A percentile compares a stretch with the other conserved stretches of the same genome.
Evolutionary conservation across 148 eudicot species (phyloP).

Genomic region (Limonium bicolor): DNA sequence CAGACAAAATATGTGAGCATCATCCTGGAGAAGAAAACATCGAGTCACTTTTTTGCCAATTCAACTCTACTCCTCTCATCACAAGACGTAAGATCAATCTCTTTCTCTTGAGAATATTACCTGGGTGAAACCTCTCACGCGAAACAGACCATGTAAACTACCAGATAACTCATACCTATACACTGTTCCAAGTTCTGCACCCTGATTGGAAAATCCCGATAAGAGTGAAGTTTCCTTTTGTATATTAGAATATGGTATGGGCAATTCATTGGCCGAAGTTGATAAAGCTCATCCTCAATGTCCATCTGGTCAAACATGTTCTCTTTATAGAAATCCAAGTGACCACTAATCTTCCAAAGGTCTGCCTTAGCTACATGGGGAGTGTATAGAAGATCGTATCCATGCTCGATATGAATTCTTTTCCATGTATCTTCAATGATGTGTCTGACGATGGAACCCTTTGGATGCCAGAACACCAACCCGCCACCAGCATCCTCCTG

Average conservation of each 20-base stretch:
- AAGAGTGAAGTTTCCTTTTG: constrained; percentile 79
- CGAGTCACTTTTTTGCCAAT: background rate
- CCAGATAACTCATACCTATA: constrained; percentile 97
- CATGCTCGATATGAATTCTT: constrained; percentile 68
- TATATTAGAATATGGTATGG: constrained; percentile 93
- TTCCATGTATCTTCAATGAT: constrained; percentile 95
- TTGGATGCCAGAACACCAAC: constrained; percentile 98
- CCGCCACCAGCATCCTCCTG: constrained; percentile 99
- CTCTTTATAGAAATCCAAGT: constrained; percentile 90
- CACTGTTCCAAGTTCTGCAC: constrained; percentile 96
- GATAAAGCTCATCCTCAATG: constrained; percentile 89
- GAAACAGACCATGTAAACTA: constrained; percentile 93
- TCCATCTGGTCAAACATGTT: constrained; percentile 97
- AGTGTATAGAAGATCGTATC: constrained; percentile 81
- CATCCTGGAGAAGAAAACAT: constrained; percentile 41
- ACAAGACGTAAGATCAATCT: background rate
- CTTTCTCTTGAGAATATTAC: no score
- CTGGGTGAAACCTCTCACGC: constrained; percentile 98
- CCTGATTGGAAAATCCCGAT: constrained; percentile 85
- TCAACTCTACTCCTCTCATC: background rate
- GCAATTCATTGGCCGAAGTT: constrained; percentile 99
- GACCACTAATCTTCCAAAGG: constrained; percentile 98
- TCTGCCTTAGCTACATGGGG: constrained; percentile 99
- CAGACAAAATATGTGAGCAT: constrained; percentile 94
- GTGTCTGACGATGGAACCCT: constrained; percentile 87